These are phyloP conservation scores for Arachis stenosperma DNA, from an alignment of 306 rosid species.

Conservation along the genomic window DNA sequence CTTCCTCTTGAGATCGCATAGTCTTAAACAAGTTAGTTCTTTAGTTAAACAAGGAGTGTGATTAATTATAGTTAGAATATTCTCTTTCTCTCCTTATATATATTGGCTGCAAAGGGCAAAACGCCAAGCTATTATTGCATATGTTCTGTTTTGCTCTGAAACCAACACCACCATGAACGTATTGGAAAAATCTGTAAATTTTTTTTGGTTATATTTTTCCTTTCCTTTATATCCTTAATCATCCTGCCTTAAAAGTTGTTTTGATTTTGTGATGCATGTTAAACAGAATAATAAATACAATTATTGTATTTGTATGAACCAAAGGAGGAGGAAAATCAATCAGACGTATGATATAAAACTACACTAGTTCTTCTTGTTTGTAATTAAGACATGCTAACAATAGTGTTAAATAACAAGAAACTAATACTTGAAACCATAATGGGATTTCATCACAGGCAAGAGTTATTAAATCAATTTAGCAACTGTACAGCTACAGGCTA, in stretches of 20 bases:
- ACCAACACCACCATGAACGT: background rate
- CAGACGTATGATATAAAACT: no score
- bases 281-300: constrained; percentile 3
- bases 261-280: constrained; percentile 16
- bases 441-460: no score
- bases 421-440: background rate
- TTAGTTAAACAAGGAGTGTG: background rate
- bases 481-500: background rate
- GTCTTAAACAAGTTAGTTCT: background rate
- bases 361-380: background rate
- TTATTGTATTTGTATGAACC: constrained; percentile 1
- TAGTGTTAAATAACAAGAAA: no score
- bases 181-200: constrained; percentile 50
- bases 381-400: background rate
- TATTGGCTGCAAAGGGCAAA: constrained; percentile 7
- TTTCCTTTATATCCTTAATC: constrained; percentile 37
- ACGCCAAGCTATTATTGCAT: constrained; percentile 35
- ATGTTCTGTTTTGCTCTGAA: background rate
- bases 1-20: constrained; percentile 23
- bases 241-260: constrained; percentile 16
- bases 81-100: background rate
- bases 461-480: background rate
- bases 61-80: background rate
- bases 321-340: background rate
- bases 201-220: background rate